A percentile compares a stretch with the other conserved stretches of the same genome.
These are phyloP conservation scores for Geosmithia flava DNA, from an alignment of 2,329 filamentous ascomycete species.

Conservation along the genomic window DNA sequence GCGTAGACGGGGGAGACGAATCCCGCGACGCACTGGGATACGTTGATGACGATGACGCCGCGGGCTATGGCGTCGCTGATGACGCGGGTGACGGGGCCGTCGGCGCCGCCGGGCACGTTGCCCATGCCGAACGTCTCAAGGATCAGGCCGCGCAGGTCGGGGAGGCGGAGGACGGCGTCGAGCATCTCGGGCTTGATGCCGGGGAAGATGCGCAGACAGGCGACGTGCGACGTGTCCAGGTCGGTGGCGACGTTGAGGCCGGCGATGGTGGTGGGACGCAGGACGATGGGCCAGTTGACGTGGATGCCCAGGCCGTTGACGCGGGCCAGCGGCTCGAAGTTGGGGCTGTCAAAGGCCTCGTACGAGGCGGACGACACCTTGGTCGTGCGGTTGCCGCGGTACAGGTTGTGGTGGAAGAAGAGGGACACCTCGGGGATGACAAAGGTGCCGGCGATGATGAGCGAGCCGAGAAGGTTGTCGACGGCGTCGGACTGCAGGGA, in stretches of 20 bases:
- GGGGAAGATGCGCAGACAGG: conserved; percentile 80
- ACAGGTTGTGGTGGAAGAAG: conserved; percentile 87
- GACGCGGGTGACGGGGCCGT: conserved; percentile 67
- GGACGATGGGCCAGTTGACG: conserved; percentile 68
- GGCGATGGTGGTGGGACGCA: conserved; percentile 60
- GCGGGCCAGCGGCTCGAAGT: conserved; percentile 66
- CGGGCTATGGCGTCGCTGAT: conserved; percentile 66
- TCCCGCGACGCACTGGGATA: conserved; percentile 76
- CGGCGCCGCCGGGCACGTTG: conserved; percentile 73
- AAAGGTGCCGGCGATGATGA: conserved; percentile 86
- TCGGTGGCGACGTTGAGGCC: conserved; percentile 63
- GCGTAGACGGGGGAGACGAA: conserved; percentile 71
- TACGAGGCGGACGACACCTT: conserved; percentile 83
- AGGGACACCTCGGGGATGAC: conserved; percentile 87
- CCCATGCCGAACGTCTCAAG: conserved; percentile 90
- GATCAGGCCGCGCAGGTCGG: conserved; percentile 69
- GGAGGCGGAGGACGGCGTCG: conserved; percentile 65
- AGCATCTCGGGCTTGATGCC: conserved; percentile 92
- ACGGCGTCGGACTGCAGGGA: conserved; percentile 84
- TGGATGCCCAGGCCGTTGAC: conserved; percentile 72
- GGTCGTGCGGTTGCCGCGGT: conserved; percentile 76
- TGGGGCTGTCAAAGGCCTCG: conserved; percentile 81
- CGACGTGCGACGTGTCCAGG: conserved; percentile 78
- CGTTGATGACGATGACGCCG: conserved; percentile 78
- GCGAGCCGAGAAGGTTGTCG: conserved; percentile 76